phyloP scores from a whole-genome alignment of 208 protist genomes.

The Leishmania aethiopica region DNA sequence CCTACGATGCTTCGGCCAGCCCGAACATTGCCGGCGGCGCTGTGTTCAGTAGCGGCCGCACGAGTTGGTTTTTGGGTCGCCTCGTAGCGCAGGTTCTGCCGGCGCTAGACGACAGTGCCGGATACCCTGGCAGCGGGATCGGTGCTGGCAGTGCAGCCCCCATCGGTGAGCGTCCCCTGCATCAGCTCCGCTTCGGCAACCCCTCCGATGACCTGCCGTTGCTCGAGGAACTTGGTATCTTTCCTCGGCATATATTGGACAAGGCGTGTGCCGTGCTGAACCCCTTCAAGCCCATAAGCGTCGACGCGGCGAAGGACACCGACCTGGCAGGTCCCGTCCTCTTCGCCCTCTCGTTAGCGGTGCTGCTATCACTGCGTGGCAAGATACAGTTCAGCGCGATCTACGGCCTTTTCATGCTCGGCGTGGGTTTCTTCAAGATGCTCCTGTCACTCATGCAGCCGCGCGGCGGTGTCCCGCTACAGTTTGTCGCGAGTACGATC shows the following conservation, averaged over 20 bases:
- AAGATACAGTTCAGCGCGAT: conserved; percentile 87
- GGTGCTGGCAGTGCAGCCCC: conserved; percentile 4
- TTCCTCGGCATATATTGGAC: conserved; percentile 53
- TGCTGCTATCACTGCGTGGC: conserved; percentile 70
- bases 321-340: conserved; percentile 79
- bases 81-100: conserved; percentile 27
- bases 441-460: conserved; percentile 80
- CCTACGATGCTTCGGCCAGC: conserved; percentile 6
- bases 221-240: conserved; percentile 82
- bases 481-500: conserved; percentile 76
- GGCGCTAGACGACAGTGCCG: conserved; percentile 18
- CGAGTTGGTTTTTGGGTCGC: conserved; percentile 20
- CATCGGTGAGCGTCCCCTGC: conserved; percentile 29
- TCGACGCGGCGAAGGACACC: conserved; percentile 47
- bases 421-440: conserved; percentile 68
- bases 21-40: neutral
- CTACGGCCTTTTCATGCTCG: conserved; percentile 77
- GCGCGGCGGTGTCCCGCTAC: conserved; percentile 43
- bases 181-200: conserved; percentile 83
- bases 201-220: conserved; percentile 82
- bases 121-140: neutral
- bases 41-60: neutral
- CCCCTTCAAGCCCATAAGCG: conserved; percentile 49
- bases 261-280: conserved; percentile 73
- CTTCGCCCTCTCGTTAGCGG: conserved; percentile 72